Base-by-base conservation (phyloP, 305 asterid species). In the Fraxinus sp. region DNA sequence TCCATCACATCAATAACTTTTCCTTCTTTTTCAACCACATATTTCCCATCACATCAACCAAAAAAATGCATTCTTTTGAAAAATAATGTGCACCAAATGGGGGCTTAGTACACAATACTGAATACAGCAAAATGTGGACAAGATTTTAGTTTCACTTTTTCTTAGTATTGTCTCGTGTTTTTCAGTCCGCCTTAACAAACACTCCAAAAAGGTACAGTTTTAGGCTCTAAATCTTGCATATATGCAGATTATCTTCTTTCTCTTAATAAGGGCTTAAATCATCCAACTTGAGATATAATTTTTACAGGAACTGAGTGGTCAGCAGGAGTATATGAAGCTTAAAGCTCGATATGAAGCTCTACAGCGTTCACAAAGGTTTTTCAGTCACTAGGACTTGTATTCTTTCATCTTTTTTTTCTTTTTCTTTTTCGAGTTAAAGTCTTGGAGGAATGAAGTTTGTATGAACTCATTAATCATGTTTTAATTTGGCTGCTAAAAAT, bases 311-410 rank as follows among this genome's bases (percentile, higher is more conserved):
- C 81, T 88, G 71, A 90, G 95, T 57, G 90, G 93, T 83, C 95
- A 91, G 88, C 95, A 91, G 84, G 93, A 91, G 85, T 91, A 91
- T 82, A 57, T 91, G 88, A 91, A 90, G 88, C 95, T 91, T 20
- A 91, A 90, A 84, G 93, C 87, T 11, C 89, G 93, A 37, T 91
- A 91, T 64, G 95, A 91, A 83, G 89, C 93, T 35, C 81, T 91
- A 66, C 95, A 91, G 80, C 84, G 90, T 46, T 78, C 93, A 37
- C 93, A 91, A 84, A 91, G 94, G 94, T 89, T 11, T 49, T 35
- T 41, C 24, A 4, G 41, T 76, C 78, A 32, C 39, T 13, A 44
- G 68, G 49, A 64, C 1, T 3, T 4, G 35, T 20, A 22, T 59
- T 59, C 32, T 59, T 59, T 7, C 9, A 4, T 57, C 9, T 59